These are phyloP conservation scores for Globisporangium ultimum DNA, from an alignment of 352 stramenopile species.

Conservation along the genomic window DNA sequence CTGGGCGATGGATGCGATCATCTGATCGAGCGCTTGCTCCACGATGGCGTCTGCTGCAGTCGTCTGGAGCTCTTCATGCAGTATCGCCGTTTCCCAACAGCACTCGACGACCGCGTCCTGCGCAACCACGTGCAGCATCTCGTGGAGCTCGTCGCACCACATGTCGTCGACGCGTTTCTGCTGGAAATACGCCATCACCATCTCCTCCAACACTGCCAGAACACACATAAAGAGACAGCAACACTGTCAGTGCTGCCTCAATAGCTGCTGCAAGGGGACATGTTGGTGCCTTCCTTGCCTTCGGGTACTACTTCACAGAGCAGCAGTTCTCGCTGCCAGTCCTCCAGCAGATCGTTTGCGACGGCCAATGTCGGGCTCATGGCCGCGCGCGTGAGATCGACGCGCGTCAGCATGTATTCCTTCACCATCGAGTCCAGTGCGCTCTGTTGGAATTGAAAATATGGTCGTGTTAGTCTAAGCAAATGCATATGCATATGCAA, in stretches of 20 bases:
- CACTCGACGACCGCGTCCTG: conserved; percentile 1
- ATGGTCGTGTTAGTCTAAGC: too few relatives aligned
- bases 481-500: background rate
- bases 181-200: conserved; percentile 6
- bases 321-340: conserved; percentile 31
- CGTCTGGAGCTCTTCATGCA: background rate
- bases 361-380: conserved; percentile 16
- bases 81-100: background rate
- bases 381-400: conserved; percentile 31
- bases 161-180: conserved; percentile 3
- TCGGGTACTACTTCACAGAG: conserved; percentile 26
- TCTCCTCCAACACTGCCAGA: background rate
- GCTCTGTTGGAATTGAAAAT: conserved; percentile 1
- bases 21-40: conserved; percentile 3
- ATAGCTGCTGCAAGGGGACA: background rate
- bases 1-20: background rate
- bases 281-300: conserved; percentile 14
- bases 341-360: conserved; percentile 29
- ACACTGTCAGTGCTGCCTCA: background rate
- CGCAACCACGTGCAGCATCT: background rate
- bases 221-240: background rate
- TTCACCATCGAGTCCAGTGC: conserved; percentile 32
- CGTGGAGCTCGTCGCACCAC: conserved; percentile 4
- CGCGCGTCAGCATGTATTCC: conserved; percentile 27
- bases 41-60: conserved; percentile 8